These are phyloP conservation scores for Raphanus raphanistrum DNA, from an alignment of 345 rosid species.

Conservation along the genomic window DNA sequence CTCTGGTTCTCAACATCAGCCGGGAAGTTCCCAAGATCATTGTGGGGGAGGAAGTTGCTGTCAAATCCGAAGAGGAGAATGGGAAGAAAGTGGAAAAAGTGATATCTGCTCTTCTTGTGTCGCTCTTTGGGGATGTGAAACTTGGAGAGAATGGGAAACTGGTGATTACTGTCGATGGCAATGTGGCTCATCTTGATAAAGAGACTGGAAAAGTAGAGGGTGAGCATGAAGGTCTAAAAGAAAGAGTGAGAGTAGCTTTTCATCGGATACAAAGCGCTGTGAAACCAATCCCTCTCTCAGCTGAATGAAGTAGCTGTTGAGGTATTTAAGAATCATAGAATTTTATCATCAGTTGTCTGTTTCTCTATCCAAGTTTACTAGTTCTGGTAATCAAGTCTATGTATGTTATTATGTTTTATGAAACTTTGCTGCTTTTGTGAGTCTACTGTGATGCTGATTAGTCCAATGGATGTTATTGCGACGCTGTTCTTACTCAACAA, in stretches of 20 bases:
- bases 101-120: slow-evolving; percentile 70
- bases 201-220: slow-evolving; percentile 89
- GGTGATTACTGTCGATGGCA: slow-evolving; percentile 71
- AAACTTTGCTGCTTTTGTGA: slow-evolving; percentile 7
- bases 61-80: slow-evolving; percentile 62
- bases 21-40: slow-evolving; percentile 76
- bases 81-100: slow-evolving; percentile 78
- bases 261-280: slow-evolving; percentile 71
- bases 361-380: slow-evolving; percentile 11
- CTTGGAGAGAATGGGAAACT: slow-evolving; percentile 76
- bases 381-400: background rate
- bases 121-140: slow-evolving; percentile 91
- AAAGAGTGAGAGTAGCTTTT: slow-evolving; percentile 68
- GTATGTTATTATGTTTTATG: slow-evolving; percentile 15
- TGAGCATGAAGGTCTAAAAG: slow-evolving; percentile 81
- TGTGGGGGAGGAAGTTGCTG: slow-evolving; percentile 54
- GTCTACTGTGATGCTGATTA: background rate
- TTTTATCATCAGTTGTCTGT: background rate
- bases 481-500: background rate
- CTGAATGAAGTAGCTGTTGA: background rate
- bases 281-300: slow-evolving; percentile 68
- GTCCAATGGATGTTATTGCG: background rate
- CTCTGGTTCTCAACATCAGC: slow-evolving; percentile 73
- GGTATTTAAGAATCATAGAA: background rate
- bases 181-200: slow-evolving; percentile 73